phyloP scores from a whole-genome alignment of 2,329 filamentous ascomycete species.

The Seiridium cupressi region DNA sequence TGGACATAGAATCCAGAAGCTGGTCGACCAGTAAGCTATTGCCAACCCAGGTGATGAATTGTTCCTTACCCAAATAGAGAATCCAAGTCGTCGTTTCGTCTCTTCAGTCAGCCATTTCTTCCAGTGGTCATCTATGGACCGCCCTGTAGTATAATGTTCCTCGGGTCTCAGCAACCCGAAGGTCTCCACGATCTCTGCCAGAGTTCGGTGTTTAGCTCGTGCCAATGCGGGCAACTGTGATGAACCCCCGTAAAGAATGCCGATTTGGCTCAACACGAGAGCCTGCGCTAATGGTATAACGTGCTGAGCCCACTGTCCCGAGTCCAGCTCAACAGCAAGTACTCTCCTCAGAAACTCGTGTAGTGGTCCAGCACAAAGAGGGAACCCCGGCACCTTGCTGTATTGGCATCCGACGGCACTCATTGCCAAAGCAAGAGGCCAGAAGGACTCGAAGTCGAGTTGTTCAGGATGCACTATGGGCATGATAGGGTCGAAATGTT shows the following conservation, averaged over 20 bases:
- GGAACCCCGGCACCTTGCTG: not conserved
- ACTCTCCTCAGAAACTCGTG: not conserved
- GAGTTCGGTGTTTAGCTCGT: not conserved
- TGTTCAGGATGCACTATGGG: not conserved
- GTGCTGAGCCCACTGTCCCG: not conserved
- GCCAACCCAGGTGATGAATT: not conserved
- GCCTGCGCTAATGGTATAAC: not conserved
- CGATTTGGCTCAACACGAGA: not conserved
- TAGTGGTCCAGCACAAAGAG: not conserved
- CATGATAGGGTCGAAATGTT: not conserved
- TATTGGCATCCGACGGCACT: not conserved
- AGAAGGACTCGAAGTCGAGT: not conserved
- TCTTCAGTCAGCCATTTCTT: not conserved
- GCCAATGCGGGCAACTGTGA: not conserved
- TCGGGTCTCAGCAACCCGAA: not conserved
- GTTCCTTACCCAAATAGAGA: not conserved
- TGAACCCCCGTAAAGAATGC: not conserved
- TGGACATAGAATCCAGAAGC: not conserved
- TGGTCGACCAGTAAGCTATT: not conserved
- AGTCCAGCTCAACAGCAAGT: not conserved
- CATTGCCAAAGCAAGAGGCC: not conserved
- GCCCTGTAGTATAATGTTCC: not conserved
- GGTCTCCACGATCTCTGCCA: not conserved
- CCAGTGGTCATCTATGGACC: not conserved
- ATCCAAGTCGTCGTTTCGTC: not conserved